These are phyloP conservation scores for Umbelopsis vinacea DNA, from an alignment of 192 early-diverging fungal species.

Conservation along the genomic window DNA sequence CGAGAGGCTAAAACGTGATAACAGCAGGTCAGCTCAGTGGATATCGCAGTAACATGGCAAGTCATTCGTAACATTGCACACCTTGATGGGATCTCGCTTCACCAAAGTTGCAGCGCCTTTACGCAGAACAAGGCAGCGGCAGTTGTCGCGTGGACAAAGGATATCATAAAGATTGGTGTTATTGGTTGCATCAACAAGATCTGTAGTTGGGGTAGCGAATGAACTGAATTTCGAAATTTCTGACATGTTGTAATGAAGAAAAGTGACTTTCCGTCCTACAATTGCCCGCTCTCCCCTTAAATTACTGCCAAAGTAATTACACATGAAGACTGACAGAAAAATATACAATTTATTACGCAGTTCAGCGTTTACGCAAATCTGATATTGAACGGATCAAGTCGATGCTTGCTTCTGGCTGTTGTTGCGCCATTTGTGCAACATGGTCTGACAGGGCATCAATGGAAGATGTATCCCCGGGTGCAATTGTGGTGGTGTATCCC, in stretches of 20 bases:
- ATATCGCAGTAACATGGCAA: not conserved
- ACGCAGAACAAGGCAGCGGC: slow-evolving; percentile 52
- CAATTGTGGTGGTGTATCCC: slow-evolving; percentile 6
- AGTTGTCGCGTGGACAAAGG: slow-evolving; percentile 55
- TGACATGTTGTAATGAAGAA: not conserved
- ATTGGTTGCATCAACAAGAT: slow-evolving; percentile 4
- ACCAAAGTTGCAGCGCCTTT: slow-evolving; percentile 46
- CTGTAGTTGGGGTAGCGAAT: slow-evolving; percentile 1
- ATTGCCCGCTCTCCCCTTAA: not conserved
- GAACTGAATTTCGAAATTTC: not conserved
- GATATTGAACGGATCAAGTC: slow-evolving; percentile 17
- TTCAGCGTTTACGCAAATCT: slow-evolving; percentile 18
- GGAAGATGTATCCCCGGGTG: not conserved
- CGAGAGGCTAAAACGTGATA: slow-evolving; percentile 20
- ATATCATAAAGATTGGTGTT: slow-evolving; percentile 37
- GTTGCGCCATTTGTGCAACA: slow-evolving; percentile 8
- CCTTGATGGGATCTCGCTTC: slow-evolving; percentile 52
- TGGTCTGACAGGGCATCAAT: slow-evolving; percentile 4
- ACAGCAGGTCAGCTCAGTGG: not conserved
- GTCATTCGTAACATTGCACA: not conserved
- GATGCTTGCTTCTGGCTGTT: slow-evolving; percentile 14
- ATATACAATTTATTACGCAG: not conserved
- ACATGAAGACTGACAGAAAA: not conserved
- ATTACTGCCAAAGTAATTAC: not conserved
- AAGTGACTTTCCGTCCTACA: not conserved